phyloP scores from a whole-genome alignment of 164 flowering plant genomes.

The Buxus sempervirens region DNA sequence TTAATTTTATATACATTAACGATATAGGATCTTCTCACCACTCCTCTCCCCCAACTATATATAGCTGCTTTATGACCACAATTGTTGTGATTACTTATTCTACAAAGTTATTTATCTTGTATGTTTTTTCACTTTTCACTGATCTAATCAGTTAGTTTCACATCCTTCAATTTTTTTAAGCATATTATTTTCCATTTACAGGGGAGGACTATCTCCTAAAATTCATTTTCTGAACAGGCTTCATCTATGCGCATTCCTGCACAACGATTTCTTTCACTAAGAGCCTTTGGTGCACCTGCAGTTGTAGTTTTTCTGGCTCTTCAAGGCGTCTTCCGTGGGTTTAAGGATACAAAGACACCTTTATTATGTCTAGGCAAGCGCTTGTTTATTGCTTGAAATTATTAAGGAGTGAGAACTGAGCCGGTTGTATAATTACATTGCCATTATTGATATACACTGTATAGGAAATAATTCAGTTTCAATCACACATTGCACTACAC shows the following conservation, averaged over 20 bases:
- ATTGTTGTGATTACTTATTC: conserved; percentile 1
- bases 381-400: conserved; percentile 4
- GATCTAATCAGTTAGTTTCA: neutral
- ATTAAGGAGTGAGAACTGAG: neutral
- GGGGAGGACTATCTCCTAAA: conserved; percentile 20
- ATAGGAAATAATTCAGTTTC: neutral
- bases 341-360: conserved; percentile 92
- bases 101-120: neutral
- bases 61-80: neutral
- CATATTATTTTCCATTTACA: conserved; percentile 9
- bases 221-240: conserved; percentile 44
- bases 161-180: conserved; percentile 10
- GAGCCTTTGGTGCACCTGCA: conserved; percentile 95
- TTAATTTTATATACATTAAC: neutral
- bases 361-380: conserved; percentile 76
- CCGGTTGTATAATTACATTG: neutral
- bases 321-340: conserved; percentile 89
- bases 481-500: neutral
- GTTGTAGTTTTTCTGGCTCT: conserved; percentile 82
- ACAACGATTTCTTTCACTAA: conserved; percentile 59
- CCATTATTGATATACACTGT: too few species aligned
- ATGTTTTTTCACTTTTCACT: neutral
- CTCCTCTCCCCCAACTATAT: conserved; percentile 3
- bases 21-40: neutral
- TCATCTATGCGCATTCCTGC: conserved; percentile 77